phyloP scores from a whole-genome alignment of 2,329 filamentous ascomycete species.

The Pyrenophora tritici-repentis region DNA sequence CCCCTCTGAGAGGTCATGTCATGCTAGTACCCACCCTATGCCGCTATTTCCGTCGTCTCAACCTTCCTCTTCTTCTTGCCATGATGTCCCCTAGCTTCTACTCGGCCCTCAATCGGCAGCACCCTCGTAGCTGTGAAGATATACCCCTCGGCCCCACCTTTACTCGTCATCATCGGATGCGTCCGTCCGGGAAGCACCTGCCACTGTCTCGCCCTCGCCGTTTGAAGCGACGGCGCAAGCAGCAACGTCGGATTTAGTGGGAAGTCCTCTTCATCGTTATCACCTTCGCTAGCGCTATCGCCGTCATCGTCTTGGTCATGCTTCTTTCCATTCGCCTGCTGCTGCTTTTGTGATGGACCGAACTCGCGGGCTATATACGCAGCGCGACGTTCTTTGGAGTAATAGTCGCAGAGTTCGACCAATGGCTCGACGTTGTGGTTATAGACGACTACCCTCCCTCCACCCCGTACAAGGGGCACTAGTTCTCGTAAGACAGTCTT shows the following conservation, averaged over 20 bases:
- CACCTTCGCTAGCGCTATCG: slow-evolving; percentile 19
- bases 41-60: slow-evolving; percentile 1
- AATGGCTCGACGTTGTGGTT: slow-evolving; percentile 80
- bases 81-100: slow-evolving; percentile 81
- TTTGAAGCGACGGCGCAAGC: slow-evolving; percentile 80
- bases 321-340: slow-evolving; percentile 22
- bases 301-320: slow-evolving; percentile 25
- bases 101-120: slow-evolving; percentile 75
- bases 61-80: slow-evolving; percentile 67
- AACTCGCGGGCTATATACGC: slow-evolving; percentile 60
- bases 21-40: not conserved
- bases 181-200: slow-evolving; percentile 91
- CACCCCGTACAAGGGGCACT: slow-evolving; percentile 80
- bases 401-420: slow-evolving; percentile 77
- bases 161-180: slow-evolving; percentile 89
- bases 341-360: slow-evolving; percentile 16
- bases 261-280: slow-evolving; percentile 65
- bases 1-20: too few relatives aligned
- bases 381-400: slow-evolving; percentile 76
- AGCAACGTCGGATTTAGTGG: slow-evolving; percentile 85
- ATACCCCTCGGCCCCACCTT: slow-evolving; percentile 87
- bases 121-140: slow-evolving; percentile 84
- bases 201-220: slow-evolving; percentile 76
- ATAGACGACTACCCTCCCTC: slow-evolving; percentile 85
- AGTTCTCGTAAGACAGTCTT: slow-evolving; percentile 73